These are phyloP conservation scores for Colletotrichum sp. DNA, from an alignment of 2,329 filamentous ascomycete genomes.

Conservation along the genomic window DNA sequence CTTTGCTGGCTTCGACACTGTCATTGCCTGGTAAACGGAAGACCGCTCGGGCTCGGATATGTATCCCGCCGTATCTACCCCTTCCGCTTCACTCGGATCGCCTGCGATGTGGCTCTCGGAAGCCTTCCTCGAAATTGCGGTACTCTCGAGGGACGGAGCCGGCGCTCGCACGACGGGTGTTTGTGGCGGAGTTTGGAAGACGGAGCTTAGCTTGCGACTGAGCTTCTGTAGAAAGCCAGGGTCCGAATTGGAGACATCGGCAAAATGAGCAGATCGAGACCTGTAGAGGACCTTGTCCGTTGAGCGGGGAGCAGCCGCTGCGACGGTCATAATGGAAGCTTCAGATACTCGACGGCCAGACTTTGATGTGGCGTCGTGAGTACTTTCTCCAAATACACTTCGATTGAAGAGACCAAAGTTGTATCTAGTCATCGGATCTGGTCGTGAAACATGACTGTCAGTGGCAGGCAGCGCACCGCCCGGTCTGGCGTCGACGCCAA, in stretches of 20 bases:
- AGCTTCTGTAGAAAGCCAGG: slow-evolving; percentile 1
- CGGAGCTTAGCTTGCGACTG: slow-evolving; percentile 13
- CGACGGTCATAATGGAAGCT: not conserved
- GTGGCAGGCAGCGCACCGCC: slow-evolving; percentile 1
- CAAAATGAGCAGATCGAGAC: not conserved
- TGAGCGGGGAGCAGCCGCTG: not conserved
- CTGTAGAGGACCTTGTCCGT: not conserved
- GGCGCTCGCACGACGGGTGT: not conserved
- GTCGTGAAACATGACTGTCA: not conserved
- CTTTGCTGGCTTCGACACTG: not conserved
- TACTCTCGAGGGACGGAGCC: not conserved
- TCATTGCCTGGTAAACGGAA: not conserved
- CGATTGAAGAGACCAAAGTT: slow-evolving; percentile 23
- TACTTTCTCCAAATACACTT: slow-evolving; percentile 23
- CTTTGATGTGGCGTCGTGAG: not conserved
- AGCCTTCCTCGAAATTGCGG: not conserved
- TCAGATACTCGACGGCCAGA: not conserved
- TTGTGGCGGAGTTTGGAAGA: not conserved
- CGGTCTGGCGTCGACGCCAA: slow-evolving; percentile 34
- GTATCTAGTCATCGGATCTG: not conserved
- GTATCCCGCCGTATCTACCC: not conserved
- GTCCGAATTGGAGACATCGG: not conserved
- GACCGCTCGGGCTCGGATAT: not conserved
- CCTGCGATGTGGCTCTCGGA: not conserved
- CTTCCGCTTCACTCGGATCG: too few relatives aligned